phyloP scores from a whole-genome alignment of 768 basidiomycete species.

The Pisolithus microcarpus region DNA sequence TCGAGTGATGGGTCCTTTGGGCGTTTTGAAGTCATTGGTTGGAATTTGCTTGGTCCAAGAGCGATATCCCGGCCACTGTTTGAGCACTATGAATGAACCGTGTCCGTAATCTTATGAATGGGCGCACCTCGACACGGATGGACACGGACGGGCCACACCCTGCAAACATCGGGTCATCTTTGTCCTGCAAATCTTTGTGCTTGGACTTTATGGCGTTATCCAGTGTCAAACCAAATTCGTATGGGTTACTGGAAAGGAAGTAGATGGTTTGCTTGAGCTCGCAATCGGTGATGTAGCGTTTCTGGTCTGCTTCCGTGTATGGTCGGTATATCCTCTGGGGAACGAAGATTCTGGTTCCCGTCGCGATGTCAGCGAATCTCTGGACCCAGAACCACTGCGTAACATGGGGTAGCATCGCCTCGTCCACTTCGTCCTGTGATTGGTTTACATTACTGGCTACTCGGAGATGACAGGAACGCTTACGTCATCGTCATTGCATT shows the following conservation, averaged over 20 bases:
- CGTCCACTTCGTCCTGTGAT: constrained; percentile 16
- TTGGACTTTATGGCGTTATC: constrained; percentile 57
- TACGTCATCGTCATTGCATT: constrained; percentile 9
- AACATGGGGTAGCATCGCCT: constrained; percentile 19
- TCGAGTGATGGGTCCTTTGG: constrained; percentile 69
- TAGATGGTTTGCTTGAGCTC: constrained; percentile 56
- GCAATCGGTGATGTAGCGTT: constrained; percentile 70
- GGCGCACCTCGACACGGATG: constrained; percentile 62
- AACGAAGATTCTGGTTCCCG: constrained; percentile 43
- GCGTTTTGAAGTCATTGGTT: constrained; percentile 72
- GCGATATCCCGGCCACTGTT: constrained; percentile 76
- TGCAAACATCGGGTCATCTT: constrained; percentile 62
- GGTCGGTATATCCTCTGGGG: constrained; percentile 71
- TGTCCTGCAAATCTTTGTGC: constrained; percentile 46
- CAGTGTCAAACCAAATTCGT: constrained; percentile 55
- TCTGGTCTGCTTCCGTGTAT: constrained; percentile 68
- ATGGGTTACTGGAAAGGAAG: constrained; percentile 48
- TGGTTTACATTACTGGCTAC: neutral
- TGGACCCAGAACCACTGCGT: constrained; percentile 19
- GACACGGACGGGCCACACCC: constrained; percentile 75
- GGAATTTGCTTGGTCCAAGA: constrained; percentile 79
- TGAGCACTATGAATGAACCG: neutral
- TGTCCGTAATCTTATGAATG: neutral
- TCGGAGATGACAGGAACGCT: neutral
- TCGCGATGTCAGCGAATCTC: constrained; percentile 12